Base-by-base conservation (phyloP, 352 stramenopile species). In the Elongisporangium undulatum region DNA sequence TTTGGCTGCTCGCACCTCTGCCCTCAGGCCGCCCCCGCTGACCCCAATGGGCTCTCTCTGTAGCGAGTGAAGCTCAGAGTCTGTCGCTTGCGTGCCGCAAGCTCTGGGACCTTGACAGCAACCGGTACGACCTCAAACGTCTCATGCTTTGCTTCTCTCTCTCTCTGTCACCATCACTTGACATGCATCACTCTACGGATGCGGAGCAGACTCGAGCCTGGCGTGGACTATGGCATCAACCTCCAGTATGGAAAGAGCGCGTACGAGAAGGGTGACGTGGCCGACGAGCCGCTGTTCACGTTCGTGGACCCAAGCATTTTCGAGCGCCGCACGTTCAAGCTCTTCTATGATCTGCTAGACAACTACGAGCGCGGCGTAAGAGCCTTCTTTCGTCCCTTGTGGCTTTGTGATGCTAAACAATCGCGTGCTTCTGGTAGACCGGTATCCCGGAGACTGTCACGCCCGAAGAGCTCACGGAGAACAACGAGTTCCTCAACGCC, bases 71-170 rank as follows among this genome's bases (percentile, higher is more conserved):
- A 68, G 63, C 71, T 57, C 74, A 67, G 71, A 87, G 74, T 66
- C 66, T 92, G 20, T 93, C 83, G 49, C 63, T 74, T 21, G 82
- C 90, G 4, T 92, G 85, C 70, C 82, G 97, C 67, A 82, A 88
- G 51, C 82, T 98, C 26, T 98, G 95, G 95, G 76, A 96, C 55
- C 79, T 98, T 19, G 95, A 98, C 79, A 69, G 67, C 41, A 96
- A 98, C 67, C 74, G 90, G 68, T 76, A 29, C 49, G 67, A 55
- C 49, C n/a, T n/a, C n/a, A n/a, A n/a, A n/a, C n/a, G n/a, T n/a
- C 19, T 9, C 21, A 3, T 9, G 2, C 2, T 51, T 4, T 9
- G 5, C 26, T 16, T 19, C 16, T 26, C 21, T 22, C 12, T n/a
- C 19, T 51, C 19, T 50, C 20, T 10, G 23, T 6, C 9, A 26